Evolutionary conservation across 2,329 filamentous ascomycete species (phyloP).

Genomic region (Colletotrichum sp.): DNA sequence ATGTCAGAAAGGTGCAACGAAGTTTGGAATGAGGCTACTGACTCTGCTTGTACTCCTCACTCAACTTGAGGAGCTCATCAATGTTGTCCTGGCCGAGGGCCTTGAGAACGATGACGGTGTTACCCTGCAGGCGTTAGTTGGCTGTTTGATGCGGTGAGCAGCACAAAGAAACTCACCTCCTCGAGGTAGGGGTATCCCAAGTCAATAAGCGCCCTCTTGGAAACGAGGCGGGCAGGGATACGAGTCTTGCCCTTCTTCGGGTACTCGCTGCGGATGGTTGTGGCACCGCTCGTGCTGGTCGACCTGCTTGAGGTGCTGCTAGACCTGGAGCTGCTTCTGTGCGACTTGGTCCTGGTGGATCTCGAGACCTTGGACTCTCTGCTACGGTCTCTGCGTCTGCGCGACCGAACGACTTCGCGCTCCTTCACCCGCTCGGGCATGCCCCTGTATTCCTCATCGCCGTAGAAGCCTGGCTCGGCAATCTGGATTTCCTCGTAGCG

Average conservation of each 20-base stretch:
- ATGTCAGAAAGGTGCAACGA: not conserved
- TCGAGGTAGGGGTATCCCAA: slow-evolving; percentile 86
- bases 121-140: slow-evolving; percentile 59
- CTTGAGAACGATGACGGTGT: slow-evolving; percentile 80
- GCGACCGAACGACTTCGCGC: slow-evolving; percentile 59
- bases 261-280: slow-evolving; percentile 64
- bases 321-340: slow-evolving; percentile 46
- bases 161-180: slow-evolving; percentile 63
- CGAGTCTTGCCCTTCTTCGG: slow-evolving; percentile 89
- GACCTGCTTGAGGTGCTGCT: slow-evolving; percentile 45
- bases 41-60: slow-evolving; percentile 76
- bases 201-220: slow-evolving; percentile 80
- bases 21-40: not conserved
- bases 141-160: not conserved
- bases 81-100: slow-evolving; percentile 91
- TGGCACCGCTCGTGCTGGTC: slow-evolving; percentile 51
- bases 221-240: slow-evolving; percentile 81
- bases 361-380: slow-evolving; percentile 44
- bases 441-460: slow-evolving; percentile 74
- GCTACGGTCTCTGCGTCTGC: slow-evolving; percentile 49
- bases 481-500: slow-evolving; percentile 69
- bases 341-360: slow-evolving; percentile 40
- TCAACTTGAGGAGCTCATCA: slow-evolving; percentile 84
- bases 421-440: slow-evolving; percentile 66
- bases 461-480: slow-evolving; percentile 70